Base-by-base conservation (phyloP, 345 rosid genomes). In the Eutrema japonicum region DNA sequence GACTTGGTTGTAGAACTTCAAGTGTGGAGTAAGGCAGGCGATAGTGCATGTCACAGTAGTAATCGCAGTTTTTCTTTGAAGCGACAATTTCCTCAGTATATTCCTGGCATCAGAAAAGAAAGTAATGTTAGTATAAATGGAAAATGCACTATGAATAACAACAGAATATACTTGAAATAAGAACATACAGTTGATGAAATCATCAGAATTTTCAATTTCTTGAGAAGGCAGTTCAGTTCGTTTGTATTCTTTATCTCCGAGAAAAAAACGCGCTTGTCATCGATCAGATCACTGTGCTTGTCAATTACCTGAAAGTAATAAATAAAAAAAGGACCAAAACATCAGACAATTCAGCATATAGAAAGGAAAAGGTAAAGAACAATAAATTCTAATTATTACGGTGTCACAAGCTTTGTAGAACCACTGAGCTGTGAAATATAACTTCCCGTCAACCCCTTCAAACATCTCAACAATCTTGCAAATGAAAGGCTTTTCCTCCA, bases 351-450 rank as follows among this genome's bases (percentile, higher is more conserved):
- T 65, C 8, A 64, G 43, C 49, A 55, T 16, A 18, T 4, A 13
- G 10, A 45, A 11, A 29, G 22, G 4, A 35, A 51, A 6, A 33
- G 9, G 5, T 14, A 38, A 8, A 18, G 11, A 48, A 8, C n/a
- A 43, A 30, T 7, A 48, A 45, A 18, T 71, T 27, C 8, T 32
- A 16, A 33, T 40, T 40, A 89, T 80, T 87, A 92, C 95, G 2
- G 96, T 90, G 49, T 92, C 98, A 42, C 4, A 36, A 10, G 91
- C 91, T 54, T 95, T 74, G 26, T 92, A 92, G 51, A 61, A 92
- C 98, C 98, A 92, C 16, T 84, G 98, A 4, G 92, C 91, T 11
- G 85, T 77, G 26, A 88, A 88, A 60, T 87, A 77, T 0, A 46
- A 67, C 0, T 42, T 6, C 5, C 88, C 88, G 40, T 85, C 87